Conservation (phyloP, 768 basidiomycete species). For the Amyloporia xantha region DNA sequence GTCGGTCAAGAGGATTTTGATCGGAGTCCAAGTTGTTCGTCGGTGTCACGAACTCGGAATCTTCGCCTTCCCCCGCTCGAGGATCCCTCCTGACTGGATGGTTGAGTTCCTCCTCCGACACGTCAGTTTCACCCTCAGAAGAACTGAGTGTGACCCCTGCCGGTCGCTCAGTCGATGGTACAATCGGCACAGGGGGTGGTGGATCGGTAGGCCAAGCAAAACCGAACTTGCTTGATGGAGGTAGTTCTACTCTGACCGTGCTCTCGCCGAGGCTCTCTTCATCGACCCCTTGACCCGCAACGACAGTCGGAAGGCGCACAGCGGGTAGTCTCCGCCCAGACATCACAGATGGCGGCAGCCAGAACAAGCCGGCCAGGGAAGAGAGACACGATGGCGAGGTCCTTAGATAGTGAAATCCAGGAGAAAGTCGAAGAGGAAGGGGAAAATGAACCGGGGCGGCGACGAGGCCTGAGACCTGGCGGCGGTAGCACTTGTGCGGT, state of each 20-base stretch:
- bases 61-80: constrained; percentile 19
- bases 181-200: constrained; percentile 32
- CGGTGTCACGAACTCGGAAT: constrained; percentile 26
- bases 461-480: constrained; percentile 9
- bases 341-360: constrained; percentile 18
- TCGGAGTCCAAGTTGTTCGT: constrained; percentile 25
- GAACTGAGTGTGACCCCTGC: constrained; percentile 33
- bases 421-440: constrained; percentile 1
- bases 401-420: constrained; percentile 2
- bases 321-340: constrained; percentile 34
- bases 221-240: constrained; percentile 50
- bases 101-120: constrained; percentile 38
- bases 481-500: constrained; percentile 1
- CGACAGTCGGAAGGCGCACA: constrained; percentile 42
- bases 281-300: constrained; percentile 33
- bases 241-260: constrained; percentile 38
- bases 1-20: constrained; percentile 26
- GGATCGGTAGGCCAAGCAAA: constrained; percentile 50
- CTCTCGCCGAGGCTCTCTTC: constrained; percentile 36
- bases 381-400: constrained; percentile 10
- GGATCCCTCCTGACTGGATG: constrained; percentile 10
- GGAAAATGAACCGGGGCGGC: constrained; percentile 5
- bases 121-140: constrained; percentile 45
- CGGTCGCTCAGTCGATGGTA: constrained; percentile 32
- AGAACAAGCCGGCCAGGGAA: constrained; percentile 5